phyloP scores from a whole-genome alignment of 2,329 filamentous ascomycete genomes.

The Phialocephala subalpina region DNA sequence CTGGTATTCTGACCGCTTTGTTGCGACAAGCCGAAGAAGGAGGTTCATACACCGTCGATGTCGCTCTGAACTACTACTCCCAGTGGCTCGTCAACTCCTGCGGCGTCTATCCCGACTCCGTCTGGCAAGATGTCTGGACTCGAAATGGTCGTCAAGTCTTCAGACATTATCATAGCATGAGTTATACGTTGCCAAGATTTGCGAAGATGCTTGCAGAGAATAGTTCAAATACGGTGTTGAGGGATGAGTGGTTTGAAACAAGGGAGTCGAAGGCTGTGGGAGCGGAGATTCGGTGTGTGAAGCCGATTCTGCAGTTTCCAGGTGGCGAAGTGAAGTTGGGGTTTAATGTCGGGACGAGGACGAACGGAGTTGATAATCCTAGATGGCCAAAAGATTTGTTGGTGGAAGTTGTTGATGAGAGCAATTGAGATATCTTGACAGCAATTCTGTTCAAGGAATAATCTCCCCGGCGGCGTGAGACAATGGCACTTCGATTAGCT shows the following conservation, averaged over 20 bases:
- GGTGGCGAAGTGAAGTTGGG: slow-evolving; percentile 48
- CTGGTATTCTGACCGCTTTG: slow-evolving; percentile 52
- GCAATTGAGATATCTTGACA: too few relatives aligned
- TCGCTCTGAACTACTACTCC: slow-evolving; percentile 52
- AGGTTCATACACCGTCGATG: slow-evolving; percentile 51
- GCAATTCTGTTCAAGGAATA: too few relatives aligned
- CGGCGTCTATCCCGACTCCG: slow-evolving; percentile 49
- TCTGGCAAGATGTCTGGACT: slow-evolving; percentile 58
- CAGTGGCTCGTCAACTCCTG: slow-evolving; percentile 50
- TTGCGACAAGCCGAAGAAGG: slow-evolving; percentile 49
- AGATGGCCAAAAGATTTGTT: slow-evolving; percentile 56
- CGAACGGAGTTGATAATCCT: slow-evolving; percentile 57
- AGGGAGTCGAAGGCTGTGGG: slow-evolving; percentile 49
- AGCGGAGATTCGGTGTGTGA: slow-evolving; percentile 49
- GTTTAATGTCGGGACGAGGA: slow-evolving; percentile 58
- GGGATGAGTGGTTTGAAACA: slow-evolving; percentile 56
- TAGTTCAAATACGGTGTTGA: slow-evolving; percentile 50
- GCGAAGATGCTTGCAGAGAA: slow-evolving; percentile 50
- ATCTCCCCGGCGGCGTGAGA: too few relatives aligned
- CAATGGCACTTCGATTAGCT: too few relatives aligned
- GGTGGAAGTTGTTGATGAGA: slow-evolving; percentile 42
- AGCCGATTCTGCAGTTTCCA: slow-evolving; percentile 52
- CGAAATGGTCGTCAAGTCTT: slow-evolving; percentile 56
- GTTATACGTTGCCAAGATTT: slow-evolving; percentile 49
- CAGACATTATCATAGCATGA: slow-evolving; percentile 59